phyloP scores from a whole-genome alignment of 495 filamentous ascomycete species.

The Talaromyces trachyspermus region DNA sequence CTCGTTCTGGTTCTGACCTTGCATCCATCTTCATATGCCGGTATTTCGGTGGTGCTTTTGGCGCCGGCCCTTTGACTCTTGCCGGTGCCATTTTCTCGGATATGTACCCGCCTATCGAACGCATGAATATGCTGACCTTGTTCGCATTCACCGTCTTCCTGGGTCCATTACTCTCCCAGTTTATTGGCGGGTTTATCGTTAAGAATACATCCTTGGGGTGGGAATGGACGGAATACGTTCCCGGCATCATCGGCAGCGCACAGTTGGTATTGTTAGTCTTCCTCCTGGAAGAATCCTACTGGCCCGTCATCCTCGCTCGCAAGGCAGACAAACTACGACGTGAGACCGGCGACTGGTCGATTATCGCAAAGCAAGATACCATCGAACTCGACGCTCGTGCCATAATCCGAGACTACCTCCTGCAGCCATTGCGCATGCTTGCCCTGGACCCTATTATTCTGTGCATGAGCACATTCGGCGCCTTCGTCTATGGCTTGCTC shows the following conservation, averaged over 20 bases:
- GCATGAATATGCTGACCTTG: slow-evolving; percentile 32
- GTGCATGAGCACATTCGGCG: slow-evolving; percentile 47
- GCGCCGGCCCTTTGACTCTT: slow-evolving; percentile 29
- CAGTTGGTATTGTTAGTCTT: slow-evolving; percentile 23
- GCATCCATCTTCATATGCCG: slow-evolving; percentile 36
- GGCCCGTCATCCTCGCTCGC: slow-evolving; percentile 55
- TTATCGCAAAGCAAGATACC: slow-evolving; percentile 28
- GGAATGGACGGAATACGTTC: slow-evolving; percentile 18
- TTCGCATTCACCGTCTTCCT: slow-evolving; percentile 33
- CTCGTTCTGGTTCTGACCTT: slow-evolving; percentile 38
- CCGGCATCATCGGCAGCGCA: slow-evolving; percentile 13
- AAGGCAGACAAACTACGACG: slow-evolving; percentile 58
- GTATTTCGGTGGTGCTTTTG: slow-evolving; percentile 37
- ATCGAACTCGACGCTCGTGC: slow-evolving; percentile 25
- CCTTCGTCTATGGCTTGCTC: slow-evolving; percentile 55
- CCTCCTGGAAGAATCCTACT: slow-evolving; percentile 54
- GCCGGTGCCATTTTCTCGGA: slow-evolving; percentile 36
- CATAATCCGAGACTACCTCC: slow-evolving; percentile 28
- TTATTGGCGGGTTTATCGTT: slow-evolving; percentile 30
- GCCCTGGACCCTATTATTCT: slow-evolving; percentile 48
- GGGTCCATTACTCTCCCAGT: slow-evolving; percentile 33
- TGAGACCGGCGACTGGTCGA: slow-evolving; percentile 43
- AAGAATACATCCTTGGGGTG: slow-evolving; percentile 15
- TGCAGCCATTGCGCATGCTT: slow-evolving; percentile 27
- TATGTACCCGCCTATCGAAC: slow-evolving; percentile 28